A percentile compares a stretch with the other conserved stretches of the same genome.
Evolutionary conservation across 345 rosid genomes (phyloP).

Genomic region (Corchorus capsularis): DNA sequence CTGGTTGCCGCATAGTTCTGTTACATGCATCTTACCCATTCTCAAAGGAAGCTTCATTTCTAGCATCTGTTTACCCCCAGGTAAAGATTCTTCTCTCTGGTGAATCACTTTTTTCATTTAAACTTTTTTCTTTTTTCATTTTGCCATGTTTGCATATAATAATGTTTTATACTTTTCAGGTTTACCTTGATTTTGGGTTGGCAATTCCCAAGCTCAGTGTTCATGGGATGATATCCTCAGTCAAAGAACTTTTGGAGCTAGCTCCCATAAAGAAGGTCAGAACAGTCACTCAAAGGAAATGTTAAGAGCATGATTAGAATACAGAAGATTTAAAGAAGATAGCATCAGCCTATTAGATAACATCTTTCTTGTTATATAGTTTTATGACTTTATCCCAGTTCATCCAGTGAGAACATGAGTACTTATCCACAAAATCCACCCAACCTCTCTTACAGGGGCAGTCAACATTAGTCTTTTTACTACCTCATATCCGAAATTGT

Average conservation of each 20-base stretch:
- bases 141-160: constrained; percentile 11
- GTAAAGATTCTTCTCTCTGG: constrained; percentile 32
- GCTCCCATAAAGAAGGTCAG: constrained; percentile 87
- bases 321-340: constrained; percentile 3
- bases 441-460: background rate
- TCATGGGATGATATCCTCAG: constrained; percentile 84
- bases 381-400: background rate
- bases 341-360: background rate
- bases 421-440: background rate
- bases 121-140: background rate
- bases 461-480: background rate
- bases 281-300: background rate
- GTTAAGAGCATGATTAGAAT: background rate
- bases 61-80: constrained; percentile 87
- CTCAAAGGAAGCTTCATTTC: constrained; percentile 88
- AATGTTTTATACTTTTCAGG: constrained; percentile 45
- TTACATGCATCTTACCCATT: constrained; percentile 96
- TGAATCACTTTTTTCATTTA: background rate
- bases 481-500: background rate
- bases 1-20: constrained; percentile 68
- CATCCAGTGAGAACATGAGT: background rate
- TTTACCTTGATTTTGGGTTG: constrained; percentile 94
- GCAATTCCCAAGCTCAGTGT: constrained; percentile 89
- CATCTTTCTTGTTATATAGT: background rate
- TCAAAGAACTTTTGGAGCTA: constrained; percentile 86